phyloP scores from a whole-genome alignment of 495 filamentous ascomycete species.

The Aspergillus diversus region DNA sequence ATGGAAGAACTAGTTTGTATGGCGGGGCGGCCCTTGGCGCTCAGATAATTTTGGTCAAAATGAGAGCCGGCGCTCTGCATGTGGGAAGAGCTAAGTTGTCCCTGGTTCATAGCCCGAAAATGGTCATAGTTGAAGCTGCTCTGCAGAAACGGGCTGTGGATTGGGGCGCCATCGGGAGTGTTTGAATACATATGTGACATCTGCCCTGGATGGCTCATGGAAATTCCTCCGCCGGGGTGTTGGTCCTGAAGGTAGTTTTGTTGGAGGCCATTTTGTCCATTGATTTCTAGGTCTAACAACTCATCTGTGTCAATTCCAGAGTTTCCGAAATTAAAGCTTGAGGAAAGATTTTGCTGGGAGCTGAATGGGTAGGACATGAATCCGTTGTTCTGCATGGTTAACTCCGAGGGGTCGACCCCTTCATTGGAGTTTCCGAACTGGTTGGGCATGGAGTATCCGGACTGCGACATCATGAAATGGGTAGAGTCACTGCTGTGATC shows the following conservation, averaged over 20 bases:
- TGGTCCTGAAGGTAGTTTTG: conserved; percentile 55
- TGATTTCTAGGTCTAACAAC: conserved; percentile 55
- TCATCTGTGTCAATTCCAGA: conserved; percentile 60
- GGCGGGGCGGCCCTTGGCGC: conserved; percentile 58
- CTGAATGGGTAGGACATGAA: conserved; percentile 55
- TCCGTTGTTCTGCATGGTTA: conserved; percentile 66
- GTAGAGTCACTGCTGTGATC: conserved; percentile 59
- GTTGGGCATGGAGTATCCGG: conserved; percentile 63
- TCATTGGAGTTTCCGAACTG: conserved; percentile 68
- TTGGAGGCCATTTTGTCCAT: conserved; percentile 46
- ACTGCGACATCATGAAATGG: conserved; percentile 58
- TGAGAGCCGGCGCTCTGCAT: conserved; percentile 54
- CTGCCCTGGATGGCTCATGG: conserved; percentile 55
- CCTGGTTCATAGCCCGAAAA: conserved; percentile 60
- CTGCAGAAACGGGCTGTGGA: conserved; percentile 82
- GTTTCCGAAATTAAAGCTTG: conserved; percentile 57
- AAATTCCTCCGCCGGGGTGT: conserved; percentile 44
- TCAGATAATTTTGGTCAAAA: conserved; percentile 56
- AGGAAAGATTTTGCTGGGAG: conserved; percentile 56
- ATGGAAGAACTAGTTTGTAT: conserved; percentile 66
- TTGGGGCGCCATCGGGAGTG: conserved; percentile 84
- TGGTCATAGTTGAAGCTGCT: conserved; percentile 71
- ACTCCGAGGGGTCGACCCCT: conserved; percentile 82
- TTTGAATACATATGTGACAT: conserved; percentile 78
- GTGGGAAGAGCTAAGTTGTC: conserved; percentile 52